Evolutionary conservation across 2,329 filamentous ascomycete species (phyloP).

Genomic region (Leptodontidium sp.): DNA sequence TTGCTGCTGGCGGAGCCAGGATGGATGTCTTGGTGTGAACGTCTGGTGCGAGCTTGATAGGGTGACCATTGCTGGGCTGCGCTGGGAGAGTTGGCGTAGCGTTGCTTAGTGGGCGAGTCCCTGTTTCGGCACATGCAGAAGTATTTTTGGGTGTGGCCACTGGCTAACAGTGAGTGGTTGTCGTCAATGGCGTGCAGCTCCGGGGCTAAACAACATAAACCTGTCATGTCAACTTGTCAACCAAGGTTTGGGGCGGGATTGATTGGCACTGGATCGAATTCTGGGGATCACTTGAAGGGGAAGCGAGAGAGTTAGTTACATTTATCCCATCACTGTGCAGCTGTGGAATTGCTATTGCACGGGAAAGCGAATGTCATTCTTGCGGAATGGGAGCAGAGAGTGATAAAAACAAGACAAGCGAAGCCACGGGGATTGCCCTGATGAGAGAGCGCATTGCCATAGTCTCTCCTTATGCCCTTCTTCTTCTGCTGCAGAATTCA

Average conservation of each 20-base stretch:
- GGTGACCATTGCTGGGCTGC: neutral
- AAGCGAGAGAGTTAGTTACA: neutral
- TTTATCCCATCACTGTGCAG: slow-evolving; percentile 9
- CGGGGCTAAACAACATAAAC: no score
- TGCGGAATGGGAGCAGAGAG: no score
- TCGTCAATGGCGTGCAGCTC: neutral
- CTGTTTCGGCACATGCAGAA: neutral
- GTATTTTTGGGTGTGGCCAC: slow-evolving; percentile 1
- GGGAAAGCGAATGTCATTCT: no score
- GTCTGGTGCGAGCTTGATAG: neutral
- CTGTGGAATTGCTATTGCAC: no score
- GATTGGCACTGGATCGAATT: neutral
- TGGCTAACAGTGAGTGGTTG: no score
- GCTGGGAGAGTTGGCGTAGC: no score
- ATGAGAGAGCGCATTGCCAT: no score
- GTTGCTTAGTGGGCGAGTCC: neutral
- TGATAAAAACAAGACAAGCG: neutral
- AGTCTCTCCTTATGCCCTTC: neutral
- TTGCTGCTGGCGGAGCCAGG: neutral
- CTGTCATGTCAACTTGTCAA: neutral
- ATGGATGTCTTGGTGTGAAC: neutral
- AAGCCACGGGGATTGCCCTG: neutral
- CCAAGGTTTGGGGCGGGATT: slow-evolving; percentile 1
- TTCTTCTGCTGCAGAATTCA: neutral
- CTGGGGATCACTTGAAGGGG: neutral